Evolutionary conservation across 1,284 basidiomycete genomes (phyloP), one percentile per base, ranked within the genome.

Genomic region (Polyporus tsugae): DNA sequence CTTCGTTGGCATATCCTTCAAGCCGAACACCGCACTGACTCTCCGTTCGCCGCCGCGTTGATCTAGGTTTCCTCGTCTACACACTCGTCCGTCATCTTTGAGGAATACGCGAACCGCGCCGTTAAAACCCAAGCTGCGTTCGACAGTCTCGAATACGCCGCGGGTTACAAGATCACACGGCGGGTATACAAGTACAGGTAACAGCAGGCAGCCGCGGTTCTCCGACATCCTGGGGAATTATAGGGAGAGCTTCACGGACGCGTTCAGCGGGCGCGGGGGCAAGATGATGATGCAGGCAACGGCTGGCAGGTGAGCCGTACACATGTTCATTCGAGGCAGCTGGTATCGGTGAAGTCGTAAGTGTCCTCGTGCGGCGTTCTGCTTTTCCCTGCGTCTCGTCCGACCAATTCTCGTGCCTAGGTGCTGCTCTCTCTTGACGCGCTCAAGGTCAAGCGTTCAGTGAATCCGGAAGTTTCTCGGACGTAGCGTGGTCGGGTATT

Each of bases 141-240:
- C 96, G 4, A 88, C 99, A 98, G 97, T 73, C 90, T 99, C 4
- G 98, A 97, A 1, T 99, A 99, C 79, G 98, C 97, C 4, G 97
- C 96, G 39, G 96, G 96, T 0, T 99, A 99, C 91, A 99, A 99
- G 82, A 84, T 98, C 76, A 83, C 95, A 1, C 96, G 97, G 82
- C 89, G 95, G 63, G 89, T 97, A 76, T 98, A 98, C 91, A 99
- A 99, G 84, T 99, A 99, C 76, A 97, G 98, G n/a, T n/a, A n/a
- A n/a, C n/a, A n/a, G n/a, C 70, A 97, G 97, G 1, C 97, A 99
- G 82, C 97, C 98, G 33, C 99, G 92, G 88, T 98, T 98, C 82
- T 95, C 97, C 81, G 96, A 99, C 83, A 80, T 97, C 78, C 91
- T 99, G 78, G 88, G 89, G 76, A 84, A 94, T 79, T 91, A 91